Conservation (phyloP, 1,284 basidiomycete species). For the Entoloma clypeatum region DNA sequence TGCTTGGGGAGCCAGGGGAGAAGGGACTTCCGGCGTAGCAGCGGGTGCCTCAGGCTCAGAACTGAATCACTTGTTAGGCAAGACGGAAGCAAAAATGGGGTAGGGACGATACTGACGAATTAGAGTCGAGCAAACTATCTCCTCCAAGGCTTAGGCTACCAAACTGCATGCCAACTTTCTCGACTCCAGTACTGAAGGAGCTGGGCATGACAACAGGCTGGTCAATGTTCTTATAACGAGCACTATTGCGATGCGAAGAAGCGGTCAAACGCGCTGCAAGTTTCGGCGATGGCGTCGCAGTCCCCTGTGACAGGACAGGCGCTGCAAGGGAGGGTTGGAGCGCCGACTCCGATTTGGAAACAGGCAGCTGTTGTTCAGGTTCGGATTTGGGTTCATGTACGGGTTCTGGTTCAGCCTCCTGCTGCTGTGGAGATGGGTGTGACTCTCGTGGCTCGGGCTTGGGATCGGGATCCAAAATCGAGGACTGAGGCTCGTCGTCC, state of each 20-base stretch:
- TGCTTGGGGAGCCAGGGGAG: constrained; percentile 22
- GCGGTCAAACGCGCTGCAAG: constrained; percentile 42
- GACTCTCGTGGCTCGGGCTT: constrained; percentile 22
- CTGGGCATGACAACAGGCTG: constrained; percentile 75
- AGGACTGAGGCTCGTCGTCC: constrained; percentile 64
- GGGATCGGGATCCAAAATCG: too few relatives aligned
- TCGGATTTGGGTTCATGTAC: constrained; percentile 30
- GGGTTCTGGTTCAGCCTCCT: constrained; percentile 32
- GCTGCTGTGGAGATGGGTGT: constrained; percentile 17
- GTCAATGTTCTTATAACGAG: constrained; percentile 65
- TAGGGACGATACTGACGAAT: constrained; percentile 36
- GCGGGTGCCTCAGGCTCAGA: constrained; percentile 29
- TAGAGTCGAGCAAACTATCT: constrained; percentile 50
- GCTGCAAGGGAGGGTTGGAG: constrained; percentile 24
- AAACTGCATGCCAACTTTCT: constrained; percentile 82
- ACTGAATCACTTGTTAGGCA: constrained; percentile 15
- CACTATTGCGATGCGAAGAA: constrained; percentile 50
- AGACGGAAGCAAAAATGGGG: constrained; percentile 12
- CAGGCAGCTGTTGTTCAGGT: constrained; percentile 15
- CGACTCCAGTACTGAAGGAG: constrained; percentile 54
- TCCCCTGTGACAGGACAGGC: constrained; percentile 23
- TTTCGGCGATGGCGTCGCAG: constrained; percentile 40
- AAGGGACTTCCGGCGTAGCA: constrained; percentile 18
- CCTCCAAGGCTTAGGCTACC: constrained; percentile 71
- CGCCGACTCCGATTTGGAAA: constrained; percentile 26